These are phyloP conservation scores for Penicillium subrubescens DNA, from an alignment of 495 filamentous ascomycete genomes.

Conservation along the genomic window DNA sequence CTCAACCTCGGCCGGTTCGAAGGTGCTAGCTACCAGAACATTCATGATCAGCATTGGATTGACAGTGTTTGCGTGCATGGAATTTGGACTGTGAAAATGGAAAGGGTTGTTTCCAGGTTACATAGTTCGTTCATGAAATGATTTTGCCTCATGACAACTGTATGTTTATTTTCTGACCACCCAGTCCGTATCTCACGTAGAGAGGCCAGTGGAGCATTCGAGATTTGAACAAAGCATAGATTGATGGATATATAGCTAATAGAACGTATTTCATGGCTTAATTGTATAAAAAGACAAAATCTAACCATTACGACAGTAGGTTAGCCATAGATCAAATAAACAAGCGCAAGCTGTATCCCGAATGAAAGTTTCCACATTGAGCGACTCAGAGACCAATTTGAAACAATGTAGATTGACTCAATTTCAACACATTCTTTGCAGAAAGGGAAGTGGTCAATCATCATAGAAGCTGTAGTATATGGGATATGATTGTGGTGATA, in stretches of 20 bases:
- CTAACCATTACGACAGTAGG: not conserved
- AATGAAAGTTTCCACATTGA: not conserved
- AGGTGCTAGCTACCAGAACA: not conserved
- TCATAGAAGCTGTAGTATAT: conserved; percentile 10
- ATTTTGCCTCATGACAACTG: not conserved
- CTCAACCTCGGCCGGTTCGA: not conserved
- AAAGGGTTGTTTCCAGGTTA: not conserved
- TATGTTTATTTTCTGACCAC: not conserved
- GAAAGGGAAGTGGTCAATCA: conserved; percentile 27
- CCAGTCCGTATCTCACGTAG: too few relatives aligned
- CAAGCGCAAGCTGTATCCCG: not conserved
- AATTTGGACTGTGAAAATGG: not conserved
- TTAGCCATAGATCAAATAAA: conserved; percentile 1
- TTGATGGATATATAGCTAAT: too few relatives aligned
- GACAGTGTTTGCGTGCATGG: not conserved
- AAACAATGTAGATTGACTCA: conserved; percentile 26
- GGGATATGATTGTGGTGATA: not conserved
- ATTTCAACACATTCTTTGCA: conserved; percentile 22
- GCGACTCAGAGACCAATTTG: conserved; percentile 24
- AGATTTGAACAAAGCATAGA: not conserved
- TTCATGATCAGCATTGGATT: not conserved
- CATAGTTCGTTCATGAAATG: too few relatives aligned
- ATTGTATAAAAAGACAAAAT: not conserved
- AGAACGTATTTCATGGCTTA: too few relatives aligned
- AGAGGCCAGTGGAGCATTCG: not conserved